phyloP scores from a whole-genome alignment of 2,329 filamentous ascomycete species.

The Allantophomopsis lycopodina region DNA sequence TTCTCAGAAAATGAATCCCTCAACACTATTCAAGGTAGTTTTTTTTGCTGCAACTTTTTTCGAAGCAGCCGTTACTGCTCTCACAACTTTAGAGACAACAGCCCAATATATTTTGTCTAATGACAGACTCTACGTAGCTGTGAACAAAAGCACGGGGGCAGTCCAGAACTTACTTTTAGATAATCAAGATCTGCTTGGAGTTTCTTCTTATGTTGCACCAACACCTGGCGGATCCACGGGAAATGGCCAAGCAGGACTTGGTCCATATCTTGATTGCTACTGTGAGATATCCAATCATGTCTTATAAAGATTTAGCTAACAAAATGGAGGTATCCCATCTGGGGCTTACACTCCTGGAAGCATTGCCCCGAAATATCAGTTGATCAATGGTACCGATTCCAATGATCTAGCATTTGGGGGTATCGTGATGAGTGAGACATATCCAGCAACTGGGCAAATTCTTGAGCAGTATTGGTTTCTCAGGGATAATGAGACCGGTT shows the following conservation, averaged over 20 bases:
- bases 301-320: too few relatives aligned
- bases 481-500: slow-evolving; percentile 44
- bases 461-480: slow-evolving; percentile 55
- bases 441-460: slow-evolving; percentile 39
- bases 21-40: not conserved
- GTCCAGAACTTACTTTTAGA: slow-evolving; percentile 29
- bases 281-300: slow-evolving; percentile 18
- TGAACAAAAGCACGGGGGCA: slow-evolving; percentile 26
- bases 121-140: slow-evolving; percentile 26
- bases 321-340: slow-evolving; percentile 23
- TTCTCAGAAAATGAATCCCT: too few relatives aligned
- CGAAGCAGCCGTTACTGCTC: slow-evolving; percentile 1
- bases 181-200: slow-evolving; percentile 37
- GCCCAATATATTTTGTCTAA: slow-evolving; percentile 25
- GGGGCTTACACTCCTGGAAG: slow-evolving; percentile 45
- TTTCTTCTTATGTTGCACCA: slow-evolving; percentile 8
- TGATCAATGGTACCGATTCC: slow-evolving; percentile 35
- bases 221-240: slow-evolving; percentile 9
- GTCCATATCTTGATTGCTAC: slow-evolving; percentile 50
- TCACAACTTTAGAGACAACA: slow-evolving; percentile 16
- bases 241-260: slow-evolving; percentile 31
- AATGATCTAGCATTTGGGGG: slow-evolving; percentile 39
- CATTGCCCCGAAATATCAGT: slow-evolving; percentile 30
- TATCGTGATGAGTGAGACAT: slow-evolving; percentile 44
- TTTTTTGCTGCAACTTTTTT: not conserved